Percentiles rank a stretch among this genome's conserved stretches.
Conservation (phyloP, 192 early-diverging fungal genomes). For the Backusella parvicylindrica region DNA sequence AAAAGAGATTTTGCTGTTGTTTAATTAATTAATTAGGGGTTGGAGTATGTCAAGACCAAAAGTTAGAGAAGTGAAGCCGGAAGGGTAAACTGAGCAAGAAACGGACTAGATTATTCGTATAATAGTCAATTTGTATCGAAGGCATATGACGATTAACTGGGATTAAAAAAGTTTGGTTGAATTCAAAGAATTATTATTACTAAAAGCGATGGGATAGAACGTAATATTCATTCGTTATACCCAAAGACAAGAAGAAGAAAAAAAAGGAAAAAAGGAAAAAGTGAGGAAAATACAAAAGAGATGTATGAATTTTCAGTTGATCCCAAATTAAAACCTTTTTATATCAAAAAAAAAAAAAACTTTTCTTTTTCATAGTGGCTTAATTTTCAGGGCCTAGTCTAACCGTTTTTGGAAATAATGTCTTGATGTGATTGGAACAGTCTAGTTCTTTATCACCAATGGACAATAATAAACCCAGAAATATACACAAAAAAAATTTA, state of each 20-base stretch:
- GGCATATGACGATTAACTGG: not conserved
- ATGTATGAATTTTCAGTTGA: not conserved
- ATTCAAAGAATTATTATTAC: slow-evolving; percentile 7
- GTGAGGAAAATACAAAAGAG: not conserved
- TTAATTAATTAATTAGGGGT: slow-evolving; percentile 12
- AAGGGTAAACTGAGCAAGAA: slow-evolving; percentile 38
- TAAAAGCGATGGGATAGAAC: not conserved
- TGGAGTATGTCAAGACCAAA: slow-evolving; percentile 37
- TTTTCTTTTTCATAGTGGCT: not conserved
- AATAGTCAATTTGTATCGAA: slow-evolving; percentile 34
- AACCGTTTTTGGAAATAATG: not conserved
- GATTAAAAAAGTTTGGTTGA: not conserved
- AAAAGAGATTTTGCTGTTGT: not conserved
- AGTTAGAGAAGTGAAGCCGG: slow-evolving; percentile 41
- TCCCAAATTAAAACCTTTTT: not conserved
- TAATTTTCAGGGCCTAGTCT: not conserved
- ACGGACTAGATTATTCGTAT: slow-evolving; percentile 31
- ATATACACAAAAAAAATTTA: not conserved
- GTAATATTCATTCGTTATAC: slow-evolving; percentile 13
- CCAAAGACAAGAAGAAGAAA: not conserved
- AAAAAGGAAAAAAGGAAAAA: not conserved
- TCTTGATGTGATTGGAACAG: slow-evolving; percentile 3
- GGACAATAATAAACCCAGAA: not conserved
- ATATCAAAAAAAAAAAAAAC: not conserved
- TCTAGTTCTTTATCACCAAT: not conserved